Evolutionary conservation across 2,329 filamentous ascomycete species (phyloP).

Genomic region (Fusarium buxicola): DNA sequence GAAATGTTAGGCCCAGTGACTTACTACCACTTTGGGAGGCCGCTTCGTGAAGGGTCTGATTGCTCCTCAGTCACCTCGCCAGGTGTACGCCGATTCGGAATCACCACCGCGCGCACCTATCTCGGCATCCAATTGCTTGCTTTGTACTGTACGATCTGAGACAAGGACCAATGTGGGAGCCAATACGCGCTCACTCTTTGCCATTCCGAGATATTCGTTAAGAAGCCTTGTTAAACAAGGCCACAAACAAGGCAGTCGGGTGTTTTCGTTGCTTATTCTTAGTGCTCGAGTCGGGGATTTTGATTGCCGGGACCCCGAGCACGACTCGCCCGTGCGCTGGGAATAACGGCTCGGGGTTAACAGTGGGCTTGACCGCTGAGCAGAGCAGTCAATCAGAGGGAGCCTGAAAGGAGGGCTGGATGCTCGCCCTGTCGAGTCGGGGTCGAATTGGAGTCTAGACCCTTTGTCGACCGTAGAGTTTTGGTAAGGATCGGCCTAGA

Average conservation of each 20-base stretch:
- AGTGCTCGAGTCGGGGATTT: conserved; percentile 16
- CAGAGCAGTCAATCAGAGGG: conserved; percentile 9
- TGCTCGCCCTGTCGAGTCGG: conserved; percentile 11
- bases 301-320: conserved; percentile 18
- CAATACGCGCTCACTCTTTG: no score
- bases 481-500: conserved; percentile 29
- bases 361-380: not conserved
- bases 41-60: no score
- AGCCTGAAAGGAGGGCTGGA: conserved; percentile 7
- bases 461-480: conserved; percentile 15
- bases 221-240: no score
- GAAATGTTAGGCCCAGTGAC: no score
- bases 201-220: no score
- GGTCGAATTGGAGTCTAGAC: conserved; percentile 35
- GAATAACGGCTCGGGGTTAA: conserved; percentile 28
- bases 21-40: no score
- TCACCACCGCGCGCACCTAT: no score
- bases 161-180: no score
- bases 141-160: no score
- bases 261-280: not conserved
- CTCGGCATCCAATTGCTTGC: no score
- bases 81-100: no score
- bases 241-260: not conserved
- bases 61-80: no score
- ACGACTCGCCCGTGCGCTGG: conserved; percentile 25